phyloP scores from a whole-genome alignment of 2,329 filamentous ascomycete genomes.

The Fusarium sp. region DNA sequence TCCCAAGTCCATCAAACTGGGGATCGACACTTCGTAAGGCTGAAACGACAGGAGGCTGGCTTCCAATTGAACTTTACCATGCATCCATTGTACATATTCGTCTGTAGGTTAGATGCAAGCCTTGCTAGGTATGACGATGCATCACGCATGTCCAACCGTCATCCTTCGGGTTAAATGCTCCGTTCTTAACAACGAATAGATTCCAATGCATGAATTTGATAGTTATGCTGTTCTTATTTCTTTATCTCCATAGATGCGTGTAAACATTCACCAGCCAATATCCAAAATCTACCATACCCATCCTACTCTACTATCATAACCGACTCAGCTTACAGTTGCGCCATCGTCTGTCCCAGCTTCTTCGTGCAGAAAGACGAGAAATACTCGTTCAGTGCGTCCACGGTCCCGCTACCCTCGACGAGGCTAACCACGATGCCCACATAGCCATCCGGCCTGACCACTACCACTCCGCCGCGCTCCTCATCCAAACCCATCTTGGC shows the following conservation, averaged over 20 bases:
- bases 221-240: neutral
- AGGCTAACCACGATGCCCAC: constrained; percentile 81
- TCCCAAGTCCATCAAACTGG: neutral
- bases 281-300: neutral
- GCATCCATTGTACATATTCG: neutral
- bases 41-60: neutral
- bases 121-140: neutral
- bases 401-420: constrained; percentile 80
- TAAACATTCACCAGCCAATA: neutral
- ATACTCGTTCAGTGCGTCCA: constrained; percentile 85
- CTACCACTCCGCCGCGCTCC: constrained; percentile 80
- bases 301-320: neutral
- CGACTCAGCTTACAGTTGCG: constrained; percentile 41
- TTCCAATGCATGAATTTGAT: neutral
- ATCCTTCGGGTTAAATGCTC: neutral
- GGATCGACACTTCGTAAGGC: neutral
- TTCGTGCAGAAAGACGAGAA: constrained; percentile 80
- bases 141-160: neutral
- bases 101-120: neutral
- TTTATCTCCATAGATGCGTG: neutral
- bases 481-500: constrained; percentile 86
- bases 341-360: constrained; percentile 55
- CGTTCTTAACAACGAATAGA: neutral
- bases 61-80: neutral
- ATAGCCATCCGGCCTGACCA: constrained; percentile 89